Evolutionary conservation across 306 rosid species (phyloP).

Genomic region (Biancaea sappan): DNA sequence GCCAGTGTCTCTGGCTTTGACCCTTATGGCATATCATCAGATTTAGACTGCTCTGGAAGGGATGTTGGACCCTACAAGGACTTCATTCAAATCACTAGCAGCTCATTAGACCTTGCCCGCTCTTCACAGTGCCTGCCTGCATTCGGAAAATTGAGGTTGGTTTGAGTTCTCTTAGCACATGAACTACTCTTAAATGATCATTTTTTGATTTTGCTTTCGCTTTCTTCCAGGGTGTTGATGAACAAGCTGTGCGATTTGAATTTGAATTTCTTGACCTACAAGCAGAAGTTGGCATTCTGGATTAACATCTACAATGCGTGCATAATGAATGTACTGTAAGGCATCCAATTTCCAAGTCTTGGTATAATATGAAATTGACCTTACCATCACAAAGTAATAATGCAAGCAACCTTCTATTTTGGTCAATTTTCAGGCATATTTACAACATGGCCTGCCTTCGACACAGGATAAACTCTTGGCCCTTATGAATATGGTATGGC

Average conservation of each 20-base stretch:
- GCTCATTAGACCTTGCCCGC: slow-evolving; percentile 50
- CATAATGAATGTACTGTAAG: slow-evolving; percentile 98
- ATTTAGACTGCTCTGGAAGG: slow-evolving; percentile 57
- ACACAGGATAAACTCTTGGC: slow-evolving; percentile 67
- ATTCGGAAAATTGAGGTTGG: slow-evolving; percentile 64
- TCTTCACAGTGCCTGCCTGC: slow-evolving; percentile 52
- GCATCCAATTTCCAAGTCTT: slow-evolving; percentile 53
- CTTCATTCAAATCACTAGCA: slow-evolving; percentile 71
- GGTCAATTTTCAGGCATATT: slow-evolving; percentile 69
- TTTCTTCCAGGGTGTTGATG: slow-evolving; percentile 58
- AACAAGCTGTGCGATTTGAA: slow-evolving; percentile 66
- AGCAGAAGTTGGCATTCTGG: slow-evolving; percentile 95
- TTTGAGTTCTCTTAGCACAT: not conserved
- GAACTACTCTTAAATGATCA: not conserved
- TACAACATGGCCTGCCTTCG: slow-evolving; percentile 82
- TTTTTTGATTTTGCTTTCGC: not conserved
- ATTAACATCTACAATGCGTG: slow-evolving; percentile 93
- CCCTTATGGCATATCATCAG: slow-evolving; percentile 71
- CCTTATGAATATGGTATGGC: slow-evolving; percentile 80
- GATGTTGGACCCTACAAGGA: slow-evolving; percentile 81
- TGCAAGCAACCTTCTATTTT: slow-evolving; percentile 1
- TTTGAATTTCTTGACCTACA: slow-evolving; percentile 75
- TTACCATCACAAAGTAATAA: not conserved
- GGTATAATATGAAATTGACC: not conserved
- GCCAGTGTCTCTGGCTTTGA: slow-evolving; percentile 52